Percentiles rank a stretch among this genome's conserved stretches.
Evolutionary conservation across 1,139 yeast genomes (phyloP).

Genomic region (Debaryomyces singareniensis): DNA sequence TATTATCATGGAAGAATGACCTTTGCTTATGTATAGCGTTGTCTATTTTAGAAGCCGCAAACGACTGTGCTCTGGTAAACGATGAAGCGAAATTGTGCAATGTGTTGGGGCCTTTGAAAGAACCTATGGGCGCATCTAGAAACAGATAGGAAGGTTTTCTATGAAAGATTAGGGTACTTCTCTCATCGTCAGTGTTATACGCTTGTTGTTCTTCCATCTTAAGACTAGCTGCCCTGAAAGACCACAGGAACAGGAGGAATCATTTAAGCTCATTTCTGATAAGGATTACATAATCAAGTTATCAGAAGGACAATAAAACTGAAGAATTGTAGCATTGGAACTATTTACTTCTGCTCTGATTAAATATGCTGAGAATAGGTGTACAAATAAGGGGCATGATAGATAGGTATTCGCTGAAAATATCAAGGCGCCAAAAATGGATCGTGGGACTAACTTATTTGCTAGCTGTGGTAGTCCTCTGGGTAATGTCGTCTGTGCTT

Average conservation of each 20-base stretch:
- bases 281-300: no score
- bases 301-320: no score
- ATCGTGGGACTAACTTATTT: conserved; percentile 68
- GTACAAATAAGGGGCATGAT: no score
- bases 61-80: conserved; percentile 42
- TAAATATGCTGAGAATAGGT: no score
- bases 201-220: no score
- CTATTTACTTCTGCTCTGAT: no score
- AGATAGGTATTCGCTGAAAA: no score
- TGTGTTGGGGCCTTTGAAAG: conserved; percentile 43
- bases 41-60: conserved; percentile 40
- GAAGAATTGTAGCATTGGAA: no score
- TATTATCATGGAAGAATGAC: conserved; percentile 27
- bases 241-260: no score
- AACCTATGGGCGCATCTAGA: conserved; percentile 38
- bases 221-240: no score
- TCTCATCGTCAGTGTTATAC: no score
- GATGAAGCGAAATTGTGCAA: conserved; percentile 44
- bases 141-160: conserved; percentile 18
- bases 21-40: conserved; percentile 38
- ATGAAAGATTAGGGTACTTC: not conserved
- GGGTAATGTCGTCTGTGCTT: conserved; percentile 85
- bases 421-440: conserved; percentile 48
- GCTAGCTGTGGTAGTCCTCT: conserved; percentile 67
- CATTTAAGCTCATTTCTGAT: no score